Percentiles rank a stretch among this genome's conserved stretches.
Conservation (phyloP, 2,329 filamentous ascomycete genomes). For the Aspergillus melleus region DNA sequence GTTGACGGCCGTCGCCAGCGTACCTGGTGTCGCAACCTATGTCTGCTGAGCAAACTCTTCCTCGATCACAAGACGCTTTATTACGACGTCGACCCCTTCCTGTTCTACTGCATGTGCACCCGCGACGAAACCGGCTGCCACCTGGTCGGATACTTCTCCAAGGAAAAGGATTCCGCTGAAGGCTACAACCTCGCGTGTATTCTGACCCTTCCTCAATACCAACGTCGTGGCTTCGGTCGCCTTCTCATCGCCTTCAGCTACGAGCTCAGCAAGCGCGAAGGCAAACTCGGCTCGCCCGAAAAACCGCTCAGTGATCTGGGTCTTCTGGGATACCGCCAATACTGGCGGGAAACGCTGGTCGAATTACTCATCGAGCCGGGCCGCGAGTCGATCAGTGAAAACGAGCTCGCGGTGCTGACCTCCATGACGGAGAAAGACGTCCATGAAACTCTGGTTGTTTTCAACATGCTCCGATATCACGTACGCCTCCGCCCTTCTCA, state of each 20-base stretch:
- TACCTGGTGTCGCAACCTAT: conserved; percentile 98
- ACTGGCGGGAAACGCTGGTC: conserved; percentile 94
- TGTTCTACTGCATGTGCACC: conserved; percentile 97
- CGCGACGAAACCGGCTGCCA: conserved; percentile 90
- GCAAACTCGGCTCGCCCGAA: conserved; percentile 91
- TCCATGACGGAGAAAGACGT: conserved; percentile 99
- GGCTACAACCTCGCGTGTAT: conserved; percentile 99
- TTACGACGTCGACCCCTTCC: conserved; percentile 94
- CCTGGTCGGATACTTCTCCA: conserved; percentile 98
- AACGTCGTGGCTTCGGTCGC: conserved; percentile 89
- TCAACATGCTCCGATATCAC: conserved; percentile 94
- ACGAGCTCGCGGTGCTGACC: conserved; percentile 73
- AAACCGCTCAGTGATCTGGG: conserved; percentile 95
- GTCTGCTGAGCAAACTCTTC: conserved; percentile 92
- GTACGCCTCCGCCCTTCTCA: conserved; percentile 35
- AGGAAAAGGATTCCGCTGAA: conserved; percentile 96
- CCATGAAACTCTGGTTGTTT: conserved; percentile 86
- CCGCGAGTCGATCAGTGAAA: conserved; percentile 71
- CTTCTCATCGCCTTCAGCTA: conserved; percentile 97
- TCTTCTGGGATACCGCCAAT: conserved; percentile 89
- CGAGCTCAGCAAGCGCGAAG: conserved; percentile 91
- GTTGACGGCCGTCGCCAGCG: conserved; percentile 96
- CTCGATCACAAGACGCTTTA: conserved; percentile 98
- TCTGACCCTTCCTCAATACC: conserved; percentile 91
- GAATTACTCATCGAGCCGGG: conserved; percentile 77